These are phyloP conservation scores for Boechera divaricarpa DNA, from an alignment of 345 rosid genomes.

Conservation along the genomic window DNA sequence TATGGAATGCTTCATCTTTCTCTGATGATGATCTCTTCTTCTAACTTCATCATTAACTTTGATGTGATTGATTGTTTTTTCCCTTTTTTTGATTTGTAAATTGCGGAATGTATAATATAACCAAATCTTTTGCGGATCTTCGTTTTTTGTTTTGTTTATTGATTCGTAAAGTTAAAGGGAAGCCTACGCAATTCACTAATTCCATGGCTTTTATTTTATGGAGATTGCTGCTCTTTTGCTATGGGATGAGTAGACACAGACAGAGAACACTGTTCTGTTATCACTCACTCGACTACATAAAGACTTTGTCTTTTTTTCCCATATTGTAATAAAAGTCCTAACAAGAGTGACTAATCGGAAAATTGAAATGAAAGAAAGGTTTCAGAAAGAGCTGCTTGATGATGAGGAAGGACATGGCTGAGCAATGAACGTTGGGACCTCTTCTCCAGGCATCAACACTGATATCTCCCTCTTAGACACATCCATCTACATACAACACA, in stretches of 20 bases:
- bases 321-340: background rate
- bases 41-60: conserved; percentile 15
- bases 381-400: conserved; percentile 48
- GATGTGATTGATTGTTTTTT: conserved; percentile 42
- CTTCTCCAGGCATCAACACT: conserved; percentile 84
- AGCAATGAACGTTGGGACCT: conserved; percentile 72
- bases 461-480: conserved; percentile 65
- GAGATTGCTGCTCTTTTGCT: conserved; percentile 44
- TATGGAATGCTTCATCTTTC: conserved; percentile 80
- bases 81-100: conserved; percentile 30
- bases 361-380: conserved; percentile 19
- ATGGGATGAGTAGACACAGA: conserved; percentile 27
- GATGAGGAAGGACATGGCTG: conserved; percentile 63
- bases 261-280: conserved; percentile 37
- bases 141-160: conserved; percentile 7
- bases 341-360: background rate
- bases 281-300: conserved; percentile 37
- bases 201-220: conserved; percentile 35
- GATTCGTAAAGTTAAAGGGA: conserved; percentile 23
- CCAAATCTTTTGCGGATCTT: conserved; percentile 45
- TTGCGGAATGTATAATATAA: conserved; percentile 36
- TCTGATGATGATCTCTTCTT: conserved; percentile 51
- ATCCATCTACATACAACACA: conserved; percentile 51
- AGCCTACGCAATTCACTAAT: conserved; percentile 33
- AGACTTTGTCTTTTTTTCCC: conserved; percentile 12